Evolutionary conservation across 2,329 filamentous ascomycete genomes (phyloP).

Genomic region (Penicillium thymicola): DNA sequence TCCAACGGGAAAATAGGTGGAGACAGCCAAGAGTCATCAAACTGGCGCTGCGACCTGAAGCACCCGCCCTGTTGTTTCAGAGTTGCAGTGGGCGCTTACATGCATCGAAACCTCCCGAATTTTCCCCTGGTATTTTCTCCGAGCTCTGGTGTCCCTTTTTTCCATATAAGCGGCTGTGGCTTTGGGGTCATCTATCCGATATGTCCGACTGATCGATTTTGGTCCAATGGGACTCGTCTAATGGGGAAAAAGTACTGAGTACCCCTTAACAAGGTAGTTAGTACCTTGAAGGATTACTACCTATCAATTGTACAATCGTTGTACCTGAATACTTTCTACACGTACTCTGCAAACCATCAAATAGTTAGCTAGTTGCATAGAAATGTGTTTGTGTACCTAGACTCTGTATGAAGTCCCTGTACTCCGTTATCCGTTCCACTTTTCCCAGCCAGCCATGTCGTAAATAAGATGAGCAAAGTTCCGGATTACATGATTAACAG

Average conservation of each 20-base stretch:
- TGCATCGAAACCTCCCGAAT: slow-evolving; percentile 18
- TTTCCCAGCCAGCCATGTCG: neutral
- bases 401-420: neutral
- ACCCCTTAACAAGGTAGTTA: neutral
- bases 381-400: neutral
- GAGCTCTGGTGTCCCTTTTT: slow-evolving; percentile 8
- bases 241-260: neutral
- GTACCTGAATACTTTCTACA: neutral
- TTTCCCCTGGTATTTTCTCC: slow-evolving; percentile 17
- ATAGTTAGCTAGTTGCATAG: too few relatives aligned
- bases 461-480: neutral
- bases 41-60: slow-evolving; percentile 38
- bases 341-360: neutral
- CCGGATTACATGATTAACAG: neutral
- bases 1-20: slow-evolving; percentile 12
- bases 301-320: neutral
- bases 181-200: slow-evolving; percentile 5
- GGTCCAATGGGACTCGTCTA: slow-evolving; percentile 14
- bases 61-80: slow-evolving; percentile 37
- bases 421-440: neutral
- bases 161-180: slow-evolving; percentile 17
- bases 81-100: slow-evolving; percentile 32
- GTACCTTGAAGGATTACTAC: neutral
- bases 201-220: neutral
- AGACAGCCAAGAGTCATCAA: slow-evolving; percentile 29